Evolutionary conservation across 192 early-diverging fungal genomes (phyloP).

Genomic region (Gamsiella multidivaricata): DNA sequence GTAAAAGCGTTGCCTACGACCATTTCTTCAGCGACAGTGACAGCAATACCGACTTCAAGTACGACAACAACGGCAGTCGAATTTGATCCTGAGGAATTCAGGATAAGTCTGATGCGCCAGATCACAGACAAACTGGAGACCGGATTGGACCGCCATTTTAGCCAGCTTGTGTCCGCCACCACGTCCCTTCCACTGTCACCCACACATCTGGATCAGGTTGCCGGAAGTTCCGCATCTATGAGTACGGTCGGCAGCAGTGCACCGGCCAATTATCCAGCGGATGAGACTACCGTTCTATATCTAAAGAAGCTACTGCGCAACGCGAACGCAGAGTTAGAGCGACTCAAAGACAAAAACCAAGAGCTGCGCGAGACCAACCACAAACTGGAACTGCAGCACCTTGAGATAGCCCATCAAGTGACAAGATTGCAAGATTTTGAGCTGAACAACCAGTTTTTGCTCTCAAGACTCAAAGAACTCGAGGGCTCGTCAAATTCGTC

Average conservation of each 20-base stretch:
- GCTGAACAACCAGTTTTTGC: constrained; percentile 36
- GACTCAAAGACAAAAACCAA: constrained; percentile 46
- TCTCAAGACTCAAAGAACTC: constrained; percentile 41
- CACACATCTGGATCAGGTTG: constrained; percentile 22
- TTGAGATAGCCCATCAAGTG: constrained; percentile 37
- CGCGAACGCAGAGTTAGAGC: constrained; percentile 27
- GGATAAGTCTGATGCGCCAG: constrained; percentile 43
- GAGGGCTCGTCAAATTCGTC: constrained; percentile 37
- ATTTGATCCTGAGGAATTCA: constrained; percentile 49
- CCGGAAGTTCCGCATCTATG: no score
- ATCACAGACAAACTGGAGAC: constrained; percentile 43
- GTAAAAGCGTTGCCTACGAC: no score
- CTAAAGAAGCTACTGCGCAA: constrained; percentile 28
- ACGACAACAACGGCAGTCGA: constrained; percentile 20
- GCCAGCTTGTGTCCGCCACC: constrained; percentile 40
- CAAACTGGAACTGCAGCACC: constrained; percentile 36
- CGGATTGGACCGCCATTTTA: constrained; percentile 43
- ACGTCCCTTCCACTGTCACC: constrained; percentile 38
- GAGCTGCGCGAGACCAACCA: constrained; percentile 39
- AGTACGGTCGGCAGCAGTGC: constrained; percentile 12
- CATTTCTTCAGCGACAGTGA: no score
- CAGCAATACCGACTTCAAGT: constrained; percentile 13
- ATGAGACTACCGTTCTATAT: constrained; percentile 10
- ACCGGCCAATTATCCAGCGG: background rate
- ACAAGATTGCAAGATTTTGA: constrained; percentile 44